Conservation (phyloP, 345 rosid genomes). For the Combretum micranthum region DNA sequence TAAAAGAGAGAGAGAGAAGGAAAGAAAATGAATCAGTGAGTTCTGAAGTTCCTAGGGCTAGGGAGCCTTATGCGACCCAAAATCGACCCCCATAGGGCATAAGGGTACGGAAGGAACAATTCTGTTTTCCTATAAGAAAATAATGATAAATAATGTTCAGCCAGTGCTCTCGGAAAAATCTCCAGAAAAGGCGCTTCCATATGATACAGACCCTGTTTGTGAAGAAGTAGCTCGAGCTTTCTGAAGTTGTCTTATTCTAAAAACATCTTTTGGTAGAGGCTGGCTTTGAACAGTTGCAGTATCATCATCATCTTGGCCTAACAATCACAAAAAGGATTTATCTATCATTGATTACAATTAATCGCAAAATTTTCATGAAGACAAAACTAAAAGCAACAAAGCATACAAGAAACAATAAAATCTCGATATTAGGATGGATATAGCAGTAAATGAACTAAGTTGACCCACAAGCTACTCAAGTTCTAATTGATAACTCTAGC, state of each 20-base stretch:
- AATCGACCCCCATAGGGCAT: too few relatives aligned
- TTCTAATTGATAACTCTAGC: too few relatives aligned
- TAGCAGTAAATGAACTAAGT: too few relatives aligned
- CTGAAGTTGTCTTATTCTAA: conserved; percentile 70
- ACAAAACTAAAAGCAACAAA: neutral
- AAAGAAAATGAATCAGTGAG: too few relatives aligned
- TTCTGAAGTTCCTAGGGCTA: too few relatives aligned
- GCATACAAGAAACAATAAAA: too few relatives aligned
- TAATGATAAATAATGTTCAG: conserved; percentile 16
- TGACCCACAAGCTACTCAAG: too few relatives aligned
- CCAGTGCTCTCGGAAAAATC: conserved; percentile 80
- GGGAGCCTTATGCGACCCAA: too few relatives aligned
- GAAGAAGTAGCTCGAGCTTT: conserved; percentile 64
- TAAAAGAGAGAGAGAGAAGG: too few relatives aligned
- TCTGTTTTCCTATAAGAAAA: too few relatives aligned
- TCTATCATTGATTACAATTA: neutral
- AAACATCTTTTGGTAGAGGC: conserved; percentile 66
- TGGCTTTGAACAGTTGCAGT: conserved; percentile 64
- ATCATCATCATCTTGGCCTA: conserved; percentile 79
- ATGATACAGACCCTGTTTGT: conserved; percentile 78
- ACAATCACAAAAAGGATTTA: neutral
- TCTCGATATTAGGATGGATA: too few relatives aligned
- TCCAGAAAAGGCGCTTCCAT: conserved; percentile 84
- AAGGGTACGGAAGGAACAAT: too few relatives aligned
- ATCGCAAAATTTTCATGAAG: neutral